Base-by-base conservation (phyloP, 208 protist species). In the Polymyxa betae region DNA sequence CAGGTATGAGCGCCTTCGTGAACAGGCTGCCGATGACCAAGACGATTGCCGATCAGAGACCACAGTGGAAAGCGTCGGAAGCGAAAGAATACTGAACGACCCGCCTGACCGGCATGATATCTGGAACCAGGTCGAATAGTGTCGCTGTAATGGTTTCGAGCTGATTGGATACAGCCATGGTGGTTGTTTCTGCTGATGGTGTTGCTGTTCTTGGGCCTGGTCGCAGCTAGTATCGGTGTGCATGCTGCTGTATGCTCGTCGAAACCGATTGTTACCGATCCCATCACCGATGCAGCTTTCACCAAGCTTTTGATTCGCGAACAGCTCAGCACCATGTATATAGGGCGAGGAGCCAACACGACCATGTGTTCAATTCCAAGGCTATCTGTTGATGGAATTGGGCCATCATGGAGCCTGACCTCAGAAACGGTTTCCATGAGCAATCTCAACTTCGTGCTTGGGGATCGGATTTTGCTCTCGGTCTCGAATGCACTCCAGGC, bases 151-250 rank as follows among this genome's bases (percentile, higher is more conserved):
- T 82, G 35, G 72, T 5, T 35, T 82, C 40, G 12, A 40, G n/a
- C n/a, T 60, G 72, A 82, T 82, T 43, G 35, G n/a, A 38, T 82
- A 38, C n/a, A 82, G 72, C 72, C 72, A 35, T 82, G 72, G 72
- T 82, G 72, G 72, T 5, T 82, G 72, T 82, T 82, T 43, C 35
- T 82, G 5, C 72, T 82, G 72, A 82, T 35, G 16, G 72, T 82
- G n/a, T n/a, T 82, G 12, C 72, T 82, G 5, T 82, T 82, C 16
- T n/a, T 82, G 10, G 72, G 72, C 35, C 72, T 82, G 16, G 35
- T 82, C n/a, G 72, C 72, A 20, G 72, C 72, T 16, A 45, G 35
- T 82, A 82, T 82, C n/a, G 35, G 16, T 20, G 72, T 82, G 5
- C 72, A 82, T 43, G 72, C 40, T 5, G 72, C 72, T n/a, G 72